Evolutionary conservation across 352 stramenopile genomes (phyloP).

Genomic region (Pseudoperonospora humuli): DNA sequence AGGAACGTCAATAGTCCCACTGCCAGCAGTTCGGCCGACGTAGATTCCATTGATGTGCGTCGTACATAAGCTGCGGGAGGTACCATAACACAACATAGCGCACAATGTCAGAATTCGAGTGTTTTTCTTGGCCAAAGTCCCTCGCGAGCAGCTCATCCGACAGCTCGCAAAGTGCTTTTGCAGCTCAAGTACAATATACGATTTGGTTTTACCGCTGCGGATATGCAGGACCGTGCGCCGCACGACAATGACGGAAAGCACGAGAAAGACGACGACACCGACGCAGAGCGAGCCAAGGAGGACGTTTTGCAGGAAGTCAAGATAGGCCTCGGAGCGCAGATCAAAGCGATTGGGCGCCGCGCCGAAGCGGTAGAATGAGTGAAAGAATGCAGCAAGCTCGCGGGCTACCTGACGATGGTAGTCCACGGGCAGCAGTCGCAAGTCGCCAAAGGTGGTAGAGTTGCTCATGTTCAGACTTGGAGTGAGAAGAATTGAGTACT

Average conservation of each 20-base stretch:
- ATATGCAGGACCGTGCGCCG: conserved; percentile 66
- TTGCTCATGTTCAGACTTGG: conserved; percentile 9
- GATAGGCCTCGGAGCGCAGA: conserved; percentile 41
- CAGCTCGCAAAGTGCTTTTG: not conserved
- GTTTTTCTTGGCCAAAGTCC: not conserved
- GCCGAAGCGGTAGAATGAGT: conserved; percentile 76
- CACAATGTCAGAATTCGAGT: conserved; percentile 7
- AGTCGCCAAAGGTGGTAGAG: conserved; percentile 16
- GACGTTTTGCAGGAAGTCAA: conserved; percentile 61
- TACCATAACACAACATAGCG: not conserved
- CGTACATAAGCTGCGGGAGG: conserved; percentile 33
- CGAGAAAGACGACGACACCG: conserved; percentile 52
- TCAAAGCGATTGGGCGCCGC: conserved; percentile 44
- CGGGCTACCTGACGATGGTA: conserved; percentile 62
- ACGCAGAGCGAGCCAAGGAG: conserved; percentile 58
- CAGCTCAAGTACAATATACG: not conserved
- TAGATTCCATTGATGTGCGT: conserved; percentile 35
- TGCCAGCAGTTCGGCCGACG: conserved; percentile 56
- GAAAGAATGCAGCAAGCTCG: conserved; percentile 66
- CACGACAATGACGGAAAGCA: conserved; percentile 59
- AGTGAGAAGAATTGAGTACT: not conserved
- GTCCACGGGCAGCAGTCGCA: conserved; percentile 53
- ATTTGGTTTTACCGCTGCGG: conserved; percentile 32
- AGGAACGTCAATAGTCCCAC: conserved; percentile 67
- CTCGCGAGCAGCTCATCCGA: not conserved